Conservation (phyloP, 371 early-diverging fungal genomes). For the Mucor saturninus region DNA sequence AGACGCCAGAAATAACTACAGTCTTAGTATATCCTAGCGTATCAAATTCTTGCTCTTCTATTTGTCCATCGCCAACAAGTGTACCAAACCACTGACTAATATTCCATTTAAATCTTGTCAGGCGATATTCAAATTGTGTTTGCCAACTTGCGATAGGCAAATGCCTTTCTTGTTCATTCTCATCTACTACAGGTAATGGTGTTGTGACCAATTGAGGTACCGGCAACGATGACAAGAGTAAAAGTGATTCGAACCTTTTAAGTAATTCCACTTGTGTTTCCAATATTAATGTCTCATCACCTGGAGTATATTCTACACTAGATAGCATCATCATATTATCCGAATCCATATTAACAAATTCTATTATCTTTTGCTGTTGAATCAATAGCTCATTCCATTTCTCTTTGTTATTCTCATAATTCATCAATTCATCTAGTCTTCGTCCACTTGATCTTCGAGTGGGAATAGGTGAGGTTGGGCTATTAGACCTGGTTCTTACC, state of each 20-base stretch:
- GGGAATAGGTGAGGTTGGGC: conserved; percentile 24
- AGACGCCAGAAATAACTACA: conserved; percentile 27
- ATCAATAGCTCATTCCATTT: conserved; percentile 17
- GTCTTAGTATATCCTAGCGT: conserved; percentile 21
- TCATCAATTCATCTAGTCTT: neutral
- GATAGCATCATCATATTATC: neutral
- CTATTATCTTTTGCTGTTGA: conserved; percentile 12
- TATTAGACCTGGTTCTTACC: conserved; percentile 3
- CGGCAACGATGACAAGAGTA: neutral
- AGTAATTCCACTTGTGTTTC: conserved; percentile 15
- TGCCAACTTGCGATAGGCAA: conserved; percentile 19
- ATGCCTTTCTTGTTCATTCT: neutral
- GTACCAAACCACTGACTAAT: conserved; percentile 29
- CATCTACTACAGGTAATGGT: neutral
- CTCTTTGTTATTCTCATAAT: neutral
- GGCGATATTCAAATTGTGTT: conserved; percentile 22
- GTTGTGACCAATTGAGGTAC: neutral
- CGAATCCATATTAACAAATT: neutral
- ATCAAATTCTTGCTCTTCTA: conserved; percentile 30
- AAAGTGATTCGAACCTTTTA: conserved; percentile 1
- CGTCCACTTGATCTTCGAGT: neutral
- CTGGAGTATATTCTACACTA: neutral
- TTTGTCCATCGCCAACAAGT: conserved; percentile 25
- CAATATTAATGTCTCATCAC: conserved; percentile 12
- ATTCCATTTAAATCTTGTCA: conserved; percentile 25